Evolutionary conservation across 768 basidiomycete genomes (phyloP).

Genomic region (Punctularia strigosozonata): DNA sequence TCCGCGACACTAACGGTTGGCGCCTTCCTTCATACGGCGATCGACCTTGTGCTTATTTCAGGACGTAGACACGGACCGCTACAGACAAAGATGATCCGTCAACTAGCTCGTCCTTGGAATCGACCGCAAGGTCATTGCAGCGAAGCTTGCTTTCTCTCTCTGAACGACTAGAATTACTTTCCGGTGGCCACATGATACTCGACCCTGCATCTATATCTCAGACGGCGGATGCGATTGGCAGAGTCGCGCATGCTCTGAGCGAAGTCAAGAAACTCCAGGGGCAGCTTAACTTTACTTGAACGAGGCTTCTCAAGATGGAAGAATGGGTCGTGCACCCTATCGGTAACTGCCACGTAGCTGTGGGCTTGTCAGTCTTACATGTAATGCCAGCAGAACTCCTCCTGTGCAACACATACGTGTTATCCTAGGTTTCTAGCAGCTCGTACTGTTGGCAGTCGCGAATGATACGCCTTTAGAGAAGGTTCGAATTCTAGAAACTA

Average conservation of each 20-base stretch:
- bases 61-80: neutral
- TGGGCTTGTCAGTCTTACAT: no score
- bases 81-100: neutral
- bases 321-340: no score
- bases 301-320: no score
- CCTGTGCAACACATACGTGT: no score
- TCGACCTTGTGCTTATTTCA: neutral
- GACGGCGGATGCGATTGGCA: conserved; percentile 59
- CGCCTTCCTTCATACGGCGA: conserved; percentile 1
- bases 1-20: neutral
- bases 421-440: no score
- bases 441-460: no score
- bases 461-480: no score
- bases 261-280: conserved; percentile 48
- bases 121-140: conserved; percentile 38
- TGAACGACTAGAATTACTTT: conserved; percentile 33
- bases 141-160: conserved; percentile 39
- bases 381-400: no score
- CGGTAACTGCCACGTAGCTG: no score
- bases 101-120: conserved; percentile 18
- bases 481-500: no score
- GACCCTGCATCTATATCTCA: conserved; percentile 41
- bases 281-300: no score
- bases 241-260: conserved; percentile 48
- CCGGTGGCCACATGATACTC: conserved; percentile 21